Evolutionary conservation across 805 yeast genomes (phyloP).

Genomic region (Tetrapisispora iriomotensis): DNA sequence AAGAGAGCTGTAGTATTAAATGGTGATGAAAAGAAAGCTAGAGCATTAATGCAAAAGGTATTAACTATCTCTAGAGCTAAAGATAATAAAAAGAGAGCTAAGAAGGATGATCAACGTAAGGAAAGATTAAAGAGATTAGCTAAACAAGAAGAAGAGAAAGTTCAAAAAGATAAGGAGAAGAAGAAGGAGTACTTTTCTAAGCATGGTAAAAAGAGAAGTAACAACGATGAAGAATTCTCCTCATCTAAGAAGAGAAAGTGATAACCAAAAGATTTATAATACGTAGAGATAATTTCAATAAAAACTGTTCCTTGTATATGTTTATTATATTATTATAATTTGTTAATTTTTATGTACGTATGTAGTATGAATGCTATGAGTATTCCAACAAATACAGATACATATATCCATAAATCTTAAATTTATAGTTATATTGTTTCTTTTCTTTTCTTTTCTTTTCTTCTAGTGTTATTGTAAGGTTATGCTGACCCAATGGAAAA

Average conservation of each 20-base stretch:
- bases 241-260: constrained; percentile 11
- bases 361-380: no score
- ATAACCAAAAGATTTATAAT: no score
- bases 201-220: constrained; percentile 55
- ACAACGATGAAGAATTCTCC: constrained; percentile 21
- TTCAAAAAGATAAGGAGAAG: constrained; percentile 69
- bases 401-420: no score
- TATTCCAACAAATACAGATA: no score
- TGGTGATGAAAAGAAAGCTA: constrained; percentile 89
- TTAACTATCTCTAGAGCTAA: constrained; percentile 78
- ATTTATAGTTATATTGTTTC: no score
- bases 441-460: no score
- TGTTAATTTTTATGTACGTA: no score
- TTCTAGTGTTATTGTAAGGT: no score
- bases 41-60: constrained; percentile 79
- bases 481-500: no score
- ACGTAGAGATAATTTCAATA: no score
- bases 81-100: constrained; percentile 62
- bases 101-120: constrained; percentile 65
- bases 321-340: no score
- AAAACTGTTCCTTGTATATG: no score
- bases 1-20: constrained; percentile 91
- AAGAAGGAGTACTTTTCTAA: constrained; percentile 79
- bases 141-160: constrained; percentile 58
- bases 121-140: constrained; percentile 68